Evolutionary conservation across 2,329 filamentous ascomycete genomes (phyloP).

Genomic region (Sporothrix curviconia): DNA sequence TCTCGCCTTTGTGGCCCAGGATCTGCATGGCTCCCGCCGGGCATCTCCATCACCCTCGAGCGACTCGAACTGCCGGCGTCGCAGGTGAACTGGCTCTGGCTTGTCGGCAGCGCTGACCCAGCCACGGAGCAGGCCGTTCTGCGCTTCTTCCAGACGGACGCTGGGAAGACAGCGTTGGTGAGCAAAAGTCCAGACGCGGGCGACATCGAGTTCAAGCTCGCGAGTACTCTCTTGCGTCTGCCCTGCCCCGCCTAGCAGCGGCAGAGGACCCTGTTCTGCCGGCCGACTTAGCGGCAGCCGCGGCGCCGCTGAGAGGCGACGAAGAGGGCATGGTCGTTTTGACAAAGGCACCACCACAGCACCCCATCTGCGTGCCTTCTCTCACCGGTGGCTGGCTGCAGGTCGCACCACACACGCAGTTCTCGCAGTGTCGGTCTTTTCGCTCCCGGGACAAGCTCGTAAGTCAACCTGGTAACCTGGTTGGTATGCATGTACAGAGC

Average conservation of each 20-base stretch:
- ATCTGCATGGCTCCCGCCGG: not conserved
- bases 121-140: constrained; percentile 1
- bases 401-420: not conserved
- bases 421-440: not conserved
- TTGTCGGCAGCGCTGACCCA: not conserved
- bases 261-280: not conserved
- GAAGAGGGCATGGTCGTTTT: not conserved
- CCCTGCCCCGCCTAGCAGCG: not conserved
- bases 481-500: not conserved
- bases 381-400: not conserved
- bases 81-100: not conserved
- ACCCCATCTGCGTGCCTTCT: not conserved
- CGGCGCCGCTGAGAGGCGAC: not conserved
- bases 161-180: not conserved
- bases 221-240: not conserved
- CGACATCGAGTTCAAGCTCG: not conserved
- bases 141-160: constrained; percentile 1
- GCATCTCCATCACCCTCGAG: not conserved
- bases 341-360: not conserved
- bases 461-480: too few species aligned
- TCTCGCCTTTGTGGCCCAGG: not conserved
- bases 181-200: not conserved
- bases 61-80: not conserved
- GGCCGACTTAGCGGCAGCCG: not conserved
- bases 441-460: not conserved